Conservation (phyloP, 2,329 filamentous ascomycete species). For the Gliomastix tumulicola region DNA sequence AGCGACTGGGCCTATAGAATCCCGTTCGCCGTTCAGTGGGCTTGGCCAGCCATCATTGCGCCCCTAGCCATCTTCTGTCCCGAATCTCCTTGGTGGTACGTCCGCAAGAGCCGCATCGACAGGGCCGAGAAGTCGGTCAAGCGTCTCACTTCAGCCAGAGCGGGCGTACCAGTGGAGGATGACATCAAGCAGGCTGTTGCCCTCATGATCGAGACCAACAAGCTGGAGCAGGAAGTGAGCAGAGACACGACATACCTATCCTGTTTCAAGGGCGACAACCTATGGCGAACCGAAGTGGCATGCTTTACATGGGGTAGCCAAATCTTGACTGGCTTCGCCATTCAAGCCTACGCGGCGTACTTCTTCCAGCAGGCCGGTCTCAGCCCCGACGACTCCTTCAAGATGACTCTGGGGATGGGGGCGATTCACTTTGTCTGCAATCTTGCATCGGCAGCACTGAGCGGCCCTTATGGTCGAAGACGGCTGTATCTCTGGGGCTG, state of each 20-base stretch:
- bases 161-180: constrained; percentile 23
- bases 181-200: constrained; percentile 26
- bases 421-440: constrained; percentile 37
- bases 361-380: constrained; percentile 37
- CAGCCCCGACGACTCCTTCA: constrained; percentile 24
- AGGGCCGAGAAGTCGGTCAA: constrained; percentile 25
- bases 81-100: constrained; percentile 35
- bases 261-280: constrained; percentile 38
- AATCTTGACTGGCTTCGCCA: constrained; percentile 27
- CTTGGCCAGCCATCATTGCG: constrained; percentile 29
- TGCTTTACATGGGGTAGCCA: constrained; percentile 35
- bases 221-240: constrained; percentile 32
- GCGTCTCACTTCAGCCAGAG: constrained; percentile 31
- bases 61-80: constrained; percentile 26
- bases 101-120: constrained; percentile 22
- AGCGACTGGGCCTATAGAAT: constrained; percentile 32
- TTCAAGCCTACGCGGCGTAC: constrained; percentile 53
- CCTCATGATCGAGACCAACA: constrained; percentile 44
- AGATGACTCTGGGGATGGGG: constrained; percentile 31
- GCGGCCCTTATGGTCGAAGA: constrained; percentile 34
- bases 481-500: constrained; percentile 30
- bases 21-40: constrained; percentile 35
- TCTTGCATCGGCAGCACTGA: constrained; percentile 34
- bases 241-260: constrained; percentile 34
- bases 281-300: constrained; percentile 37